phyloP scores from a whole-genome alignment of 495 filamentous ascomycete species.

The Rostrohypoxylon terebratum region DNA sequence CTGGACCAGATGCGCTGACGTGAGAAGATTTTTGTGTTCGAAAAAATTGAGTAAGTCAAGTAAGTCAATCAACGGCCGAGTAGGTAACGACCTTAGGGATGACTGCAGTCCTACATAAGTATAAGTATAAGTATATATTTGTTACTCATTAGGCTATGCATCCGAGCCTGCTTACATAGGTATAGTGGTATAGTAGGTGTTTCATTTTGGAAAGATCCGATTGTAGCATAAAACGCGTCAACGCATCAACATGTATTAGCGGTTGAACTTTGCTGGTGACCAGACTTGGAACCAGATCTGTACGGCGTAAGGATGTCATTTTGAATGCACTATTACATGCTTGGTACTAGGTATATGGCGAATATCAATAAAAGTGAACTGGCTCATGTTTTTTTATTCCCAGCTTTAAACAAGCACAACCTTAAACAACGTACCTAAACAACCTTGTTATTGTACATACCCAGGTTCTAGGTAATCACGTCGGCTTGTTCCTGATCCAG shows the following conservation, averaged over 20 bases:
- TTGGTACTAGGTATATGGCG: too few relatives aligned
- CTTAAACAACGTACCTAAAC: neutral
- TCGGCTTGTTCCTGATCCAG: neutral
- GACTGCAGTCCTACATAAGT: neutral
- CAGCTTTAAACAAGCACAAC: neutral
- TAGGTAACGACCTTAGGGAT: neutral
- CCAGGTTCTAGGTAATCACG: too few relatives aligned
- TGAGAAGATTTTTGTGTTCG: neutral
- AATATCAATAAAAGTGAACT: constrained; percentile 1
- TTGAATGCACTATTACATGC: neutral
- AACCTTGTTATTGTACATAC: too few relatives aligned
- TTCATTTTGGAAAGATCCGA: neutral
- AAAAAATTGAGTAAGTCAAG: neutral
- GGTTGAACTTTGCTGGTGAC: neutral
- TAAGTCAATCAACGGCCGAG: neutral
- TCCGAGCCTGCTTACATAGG: neutral
- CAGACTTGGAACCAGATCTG: neutral
- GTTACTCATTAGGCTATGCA: neutral
- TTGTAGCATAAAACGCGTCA: neutral
- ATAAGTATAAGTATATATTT: too few relatives aligned
- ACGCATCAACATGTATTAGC: neutral
- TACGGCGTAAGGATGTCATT: neutral
- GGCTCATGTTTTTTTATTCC: neutral
- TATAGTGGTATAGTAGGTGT: too few relatives aligned
- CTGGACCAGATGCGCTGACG: constrained; percentile 1